phyloP scores from a whole-genome alignment of 169 alveolate genomes.

The Eimeria falciformis region DNA sequence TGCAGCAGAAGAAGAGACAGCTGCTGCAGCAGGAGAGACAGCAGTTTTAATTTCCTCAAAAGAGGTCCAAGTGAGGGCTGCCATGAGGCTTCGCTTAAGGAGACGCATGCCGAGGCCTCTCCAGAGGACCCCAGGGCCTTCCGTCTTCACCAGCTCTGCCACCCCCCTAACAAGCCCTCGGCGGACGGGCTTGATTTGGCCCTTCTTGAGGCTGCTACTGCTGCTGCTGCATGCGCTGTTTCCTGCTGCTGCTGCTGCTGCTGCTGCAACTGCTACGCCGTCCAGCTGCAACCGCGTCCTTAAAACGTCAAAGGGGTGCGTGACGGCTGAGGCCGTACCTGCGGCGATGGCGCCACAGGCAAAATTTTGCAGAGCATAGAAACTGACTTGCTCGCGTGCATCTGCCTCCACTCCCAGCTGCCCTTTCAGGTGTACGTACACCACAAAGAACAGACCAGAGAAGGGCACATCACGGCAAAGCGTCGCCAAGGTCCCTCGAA shows the following conservation, averaged over 20 bases:
- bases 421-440: conserved; percentile 53
- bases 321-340: conserved; percentile 77
- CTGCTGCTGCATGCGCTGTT: background rate
- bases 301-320: conserved; percentile 82
- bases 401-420: conserved; percentile 54
- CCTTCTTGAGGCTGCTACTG: background rate
- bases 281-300: conserved; percentile 79
- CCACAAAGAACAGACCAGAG: conserved; percentile 64
- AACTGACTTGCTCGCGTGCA: conserved; percentile 16
- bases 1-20: too few relatives aligned
- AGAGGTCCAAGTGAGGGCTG: conserved; percentile 80
- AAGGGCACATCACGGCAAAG: conserved; percentile 79
- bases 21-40: too few relatives aligned
- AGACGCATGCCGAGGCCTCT: conserved; percentile 79
- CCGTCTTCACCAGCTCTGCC: conserved; percentile 57
- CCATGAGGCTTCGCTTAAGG: conserved; percentile 75
- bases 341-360: conserved; percentile 80
- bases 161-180: conserved; percentile 47
- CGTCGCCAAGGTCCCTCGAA: conserved; percentile 76
- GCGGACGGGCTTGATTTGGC: too few relatives aligned
- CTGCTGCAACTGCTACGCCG: conserved; percentile 62
- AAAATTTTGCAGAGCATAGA: conserved; percentile 73
- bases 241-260: background rate
- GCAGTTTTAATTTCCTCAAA: conserved; percentile 74
- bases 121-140: conserved; percentile 76